Base-by-base conservation (phyloP, 169 alveolate genomes). In the Blepharisma undulans region DNA sequence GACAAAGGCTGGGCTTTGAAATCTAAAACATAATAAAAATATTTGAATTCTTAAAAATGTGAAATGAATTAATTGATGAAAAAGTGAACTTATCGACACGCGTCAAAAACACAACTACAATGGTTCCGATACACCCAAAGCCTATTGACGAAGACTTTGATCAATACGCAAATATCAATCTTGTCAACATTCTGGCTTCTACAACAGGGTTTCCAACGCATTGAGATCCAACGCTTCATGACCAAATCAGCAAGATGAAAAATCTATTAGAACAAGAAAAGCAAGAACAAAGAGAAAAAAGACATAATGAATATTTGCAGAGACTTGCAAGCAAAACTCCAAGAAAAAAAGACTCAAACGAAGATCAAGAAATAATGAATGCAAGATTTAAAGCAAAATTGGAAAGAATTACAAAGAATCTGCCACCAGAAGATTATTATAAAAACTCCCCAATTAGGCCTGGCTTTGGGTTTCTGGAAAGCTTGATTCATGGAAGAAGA, bases 1-100 rank as follows among this genome's bases (percentile, higher is more conserved):
- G 27, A 72, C 29, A 33, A 32, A n/a, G 84, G 48, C 34, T 86
- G 91, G 91, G 84, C 8, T 25, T 7, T 78, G 66, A 48, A 48
- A 48, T 48, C 12, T 78, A 78, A 78, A 78, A 72, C 29, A 72
- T 72, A 25, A 72, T 72, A 72, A 72, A 22, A 25, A 19, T 6
- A 72, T 72, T 72, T 72, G 36, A 72, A 72, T 22, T 72, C 29
- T 25, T 72, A 72, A 25, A 72, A 72, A 48, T 48, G 66, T 48
- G 66, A 48, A 48, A 48, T 48, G 66, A 48, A 48, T 48, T 48
- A 48, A 2, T 48, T 48, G 66, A 48, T 48, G 66, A 48, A 48
- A 48, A 48, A 48, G 66, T 48, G 66, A 48, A 48, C 66, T 48
- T 48, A 48, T 48, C 66, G 66, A 48, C 66, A 48, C 66, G 66